phyloP scores from a whole-genome alignment of 1,284 basidiomycete species.

The Irpex sp. region DNA sequence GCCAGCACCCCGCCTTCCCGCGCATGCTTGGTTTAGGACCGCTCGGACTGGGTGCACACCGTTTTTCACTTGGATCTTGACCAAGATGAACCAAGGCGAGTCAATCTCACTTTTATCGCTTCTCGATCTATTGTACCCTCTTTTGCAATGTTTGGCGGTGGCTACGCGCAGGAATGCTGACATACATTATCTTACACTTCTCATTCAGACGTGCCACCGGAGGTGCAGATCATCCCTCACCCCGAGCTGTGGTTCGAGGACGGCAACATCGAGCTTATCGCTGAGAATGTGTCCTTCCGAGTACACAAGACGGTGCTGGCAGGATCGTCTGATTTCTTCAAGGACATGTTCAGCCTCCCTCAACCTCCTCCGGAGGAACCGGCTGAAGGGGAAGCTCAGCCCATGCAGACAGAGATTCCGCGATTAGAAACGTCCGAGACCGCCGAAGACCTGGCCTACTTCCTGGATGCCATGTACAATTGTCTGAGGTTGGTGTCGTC shows the following conservation, averaged over 20 bases:
- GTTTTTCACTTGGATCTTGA: neutral
- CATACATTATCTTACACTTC: neutral
- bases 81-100: neutral
- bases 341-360: constrained; percentile 11
- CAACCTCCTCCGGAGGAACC: constrained; percentile 7
- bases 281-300: constrained; percentile 2
- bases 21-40: neutral
- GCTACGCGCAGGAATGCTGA: neutral
- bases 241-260: constrained; percentile 11
- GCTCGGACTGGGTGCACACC: neutral
- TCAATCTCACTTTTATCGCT: neutral
- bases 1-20: neutral
- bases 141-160: neutral
- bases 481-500: neutral
- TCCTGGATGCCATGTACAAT: constrained; percentile 5
- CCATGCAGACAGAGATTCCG: neutral
- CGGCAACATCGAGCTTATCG: constrained; percentile 9
- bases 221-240: neutral
- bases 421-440: constrained; percentile 8
- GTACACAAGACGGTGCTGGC: constrained; percentile 8
- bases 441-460: constrained; percentile 5
- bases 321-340: constrained; percentile 7
- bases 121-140: neutral
- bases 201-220: neutral
- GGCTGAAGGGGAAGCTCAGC: constrained; percentile 5